phyloP scores from a whole-genome alignment of 2,329 filamentous ascomycete species.

The Pestalotiopsis sp. region DNA sequence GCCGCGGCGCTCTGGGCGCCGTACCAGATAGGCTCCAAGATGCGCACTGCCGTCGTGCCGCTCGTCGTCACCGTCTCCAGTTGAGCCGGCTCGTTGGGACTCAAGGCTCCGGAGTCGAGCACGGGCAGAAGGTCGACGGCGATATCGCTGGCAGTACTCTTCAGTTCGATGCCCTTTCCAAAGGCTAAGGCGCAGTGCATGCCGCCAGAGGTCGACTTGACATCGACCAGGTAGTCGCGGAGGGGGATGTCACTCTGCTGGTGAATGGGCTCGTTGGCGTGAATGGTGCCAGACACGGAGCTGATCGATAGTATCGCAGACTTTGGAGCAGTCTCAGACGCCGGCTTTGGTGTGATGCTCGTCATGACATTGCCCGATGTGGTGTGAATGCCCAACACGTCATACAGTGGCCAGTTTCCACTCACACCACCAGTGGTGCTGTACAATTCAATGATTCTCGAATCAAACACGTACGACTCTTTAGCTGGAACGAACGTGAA shows the following conservation, averaged over 20 bases:
- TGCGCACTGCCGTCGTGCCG: conserved; percentile 39
- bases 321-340: conserved; percentile 33
- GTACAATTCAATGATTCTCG: conserved; percentile 42
- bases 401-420: conserved; percentile 55
- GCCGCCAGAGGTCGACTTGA: conserved; percentile 47
- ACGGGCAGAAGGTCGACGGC: conserved; percentile 46
- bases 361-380: conserved; percentile 45
- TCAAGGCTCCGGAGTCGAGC: conserved; percentile 30
- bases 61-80: conserved; percentile 48
- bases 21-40: conserved; percentile 50
- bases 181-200: conserved; percentile 45
- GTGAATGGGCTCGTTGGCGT: conserved; percentile 43
- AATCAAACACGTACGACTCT: conserved; percentile 43
- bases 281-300: conserved; percentile 46
- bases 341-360: conserved; percentile 43
- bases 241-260: conserved; percentile 36
- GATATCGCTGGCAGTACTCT: conserved; percentile 44
- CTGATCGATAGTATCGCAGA: conserved; percentile 43
- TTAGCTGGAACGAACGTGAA: conserved; percentile 29
- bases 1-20: conserved; percentile 20
- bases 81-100: conserved; percentile 21
- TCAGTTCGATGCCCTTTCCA: conserved; percentile 35
- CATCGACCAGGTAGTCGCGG: conserved; percentile 48
- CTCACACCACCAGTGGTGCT: conserved; percentile 46
- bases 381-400: conserved; percentile 47